A percentile compares a stretch with the other conserved stretches of the same genome.
phyloP scores from a whole-genome alignment of 2,329 filamentous ascomycete genomes.

The Aspergillus pseudonomiae region DNA sequence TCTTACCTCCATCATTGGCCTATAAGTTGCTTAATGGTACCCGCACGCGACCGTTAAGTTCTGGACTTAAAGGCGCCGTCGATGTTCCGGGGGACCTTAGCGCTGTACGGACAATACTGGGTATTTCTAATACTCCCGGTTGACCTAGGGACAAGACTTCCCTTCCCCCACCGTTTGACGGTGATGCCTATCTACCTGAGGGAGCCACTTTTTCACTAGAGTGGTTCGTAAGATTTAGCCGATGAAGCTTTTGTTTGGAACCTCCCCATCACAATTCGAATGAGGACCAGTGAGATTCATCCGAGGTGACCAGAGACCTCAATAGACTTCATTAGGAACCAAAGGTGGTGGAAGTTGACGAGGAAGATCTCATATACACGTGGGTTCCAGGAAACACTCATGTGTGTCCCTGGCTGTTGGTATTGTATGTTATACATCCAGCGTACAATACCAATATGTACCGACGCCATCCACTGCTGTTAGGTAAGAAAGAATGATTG shows the following conservation, averaged over 20 bases:
- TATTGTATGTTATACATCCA: background rate
- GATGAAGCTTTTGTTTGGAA: conserved; percentile 7
- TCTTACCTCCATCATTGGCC: conserved; percentile 7
- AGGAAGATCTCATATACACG: background rate
- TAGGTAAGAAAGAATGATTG: background rate
- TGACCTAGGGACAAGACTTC: background rate
- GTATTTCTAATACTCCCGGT: background rate
- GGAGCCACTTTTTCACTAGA: background rate
- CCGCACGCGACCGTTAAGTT: conserved; percentile 13
- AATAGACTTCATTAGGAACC: background rate
- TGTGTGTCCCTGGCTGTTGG: background rate
- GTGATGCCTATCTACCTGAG: background rate
- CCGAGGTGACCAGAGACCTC: background rate
- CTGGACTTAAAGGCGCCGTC: conserved; percentile 14
- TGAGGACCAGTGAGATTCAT: conserved; percentile 4
- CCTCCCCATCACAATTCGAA: background rate
- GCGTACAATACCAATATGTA: background rate
- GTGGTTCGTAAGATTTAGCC: background rate
- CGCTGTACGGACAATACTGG: background rate
- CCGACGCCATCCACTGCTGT: background rate
- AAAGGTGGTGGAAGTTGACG: background rate
- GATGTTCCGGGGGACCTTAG: background rate
- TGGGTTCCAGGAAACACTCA: background rate
- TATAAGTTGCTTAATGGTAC: conserved; percentile 5
- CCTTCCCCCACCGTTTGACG: conserved; percentile 2